Evolutionary conservation across 306 rosid species (phyloP), one percentile per base, ranked within the genome.

Genomic region (Hippophae gyantsensis): DNA sequence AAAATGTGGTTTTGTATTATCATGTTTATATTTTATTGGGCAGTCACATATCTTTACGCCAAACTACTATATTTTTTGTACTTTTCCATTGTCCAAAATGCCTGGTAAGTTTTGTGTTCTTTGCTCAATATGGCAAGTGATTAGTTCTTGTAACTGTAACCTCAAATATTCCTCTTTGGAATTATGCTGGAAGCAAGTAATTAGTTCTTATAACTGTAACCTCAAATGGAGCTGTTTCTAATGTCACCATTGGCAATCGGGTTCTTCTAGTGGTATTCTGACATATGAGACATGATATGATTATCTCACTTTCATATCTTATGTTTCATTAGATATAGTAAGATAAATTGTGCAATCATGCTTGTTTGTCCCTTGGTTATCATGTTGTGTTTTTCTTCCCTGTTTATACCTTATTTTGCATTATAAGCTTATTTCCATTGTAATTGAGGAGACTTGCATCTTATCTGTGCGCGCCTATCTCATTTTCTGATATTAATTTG

Each of bases 41-140:
- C 97, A 92, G 99, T 88, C 95, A 7, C 90, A 90, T 69, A 83
- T 90, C 62, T 85, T 90, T 78, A 78, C 85, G 64, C 86, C 87
- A 52, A 92, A 92, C 48, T 85, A 85, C 78, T 95, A 92, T 72
- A 95, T 92, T 65, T 92, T 96, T 88, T 92, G 97, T 74, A 86
- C 74, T 79, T 92, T 92, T 76, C 99, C 99, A 0, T 75, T 92
- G 42, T 53, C 80, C 0, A 84, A 84, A 57, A 85, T 90, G 96
- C 96, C 87, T 71, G 98, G 96, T 90, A 54, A 72, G 96, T 68
- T 48, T 75, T 41, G 54, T 48, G 5, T 62, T 57, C 25, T 45
- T 6, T 46, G 7, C 38, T 23, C 11, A 25, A 43, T n/a, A 48
- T 43, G 60, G 27, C 13, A 9, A 50, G 6, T 27, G 7, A 43